Evolutionary conservation across 225 moss, liverwort and hornwort genomes (phyloP).

Genomic region (Pleurozium schreberi): DNA sequence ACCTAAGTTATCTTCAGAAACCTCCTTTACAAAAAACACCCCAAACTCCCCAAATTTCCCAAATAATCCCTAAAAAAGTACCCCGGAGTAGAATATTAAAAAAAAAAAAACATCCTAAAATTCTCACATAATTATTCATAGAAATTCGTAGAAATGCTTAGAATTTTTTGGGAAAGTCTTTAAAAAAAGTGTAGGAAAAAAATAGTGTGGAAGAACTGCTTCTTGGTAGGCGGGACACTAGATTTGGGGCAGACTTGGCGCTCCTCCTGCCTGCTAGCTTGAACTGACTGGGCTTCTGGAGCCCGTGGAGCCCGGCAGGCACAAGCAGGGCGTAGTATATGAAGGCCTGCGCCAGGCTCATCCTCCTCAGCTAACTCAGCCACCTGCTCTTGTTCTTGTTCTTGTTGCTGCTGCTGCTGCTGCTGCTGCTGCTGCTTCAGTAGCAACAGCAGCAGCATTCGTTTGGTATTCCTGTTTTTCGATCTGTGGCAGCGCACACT

Average conservation of each 20-base stretch:
- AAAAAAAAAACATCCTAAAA: no score
- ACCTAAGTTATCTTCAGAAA: no score
- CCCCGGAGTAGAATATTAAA: no score
- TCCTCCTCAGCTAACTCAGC: background rate
- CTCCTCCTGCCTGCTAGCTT: background rate
- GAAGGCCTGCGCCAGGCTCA: background rate
- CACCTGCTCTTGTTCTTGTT: background rate
- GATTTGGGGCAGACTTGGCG: background rate
- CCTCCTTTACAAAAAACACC: no score
- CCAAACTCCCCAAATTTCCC: no score
- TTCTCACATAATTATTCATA: no score
- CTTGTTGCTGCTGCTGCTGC: no score
- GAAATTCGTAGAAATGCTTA: background rate
- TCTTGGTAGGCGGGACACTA: background rate
- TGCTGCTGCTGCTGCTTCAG: no score
- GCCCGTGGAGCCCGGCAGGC: background rate
- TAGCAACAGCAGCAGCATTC: background rate
- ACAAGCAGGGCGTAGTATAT: background rate
- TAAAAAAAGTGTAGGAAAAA: background rate
- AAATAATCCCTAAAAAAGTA: no score
- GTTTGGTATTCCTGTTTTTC: background rate
- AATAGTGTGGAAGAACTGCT: background rate
- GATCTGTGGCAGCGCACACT: background rate
- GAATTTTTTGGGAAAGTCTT: no score
- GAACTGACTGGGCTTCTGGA: background rate